phyloP scores from a whole-genome alignment of 2,329 filamentous ascomycete species.

The Phialophora expanda region DNA sequence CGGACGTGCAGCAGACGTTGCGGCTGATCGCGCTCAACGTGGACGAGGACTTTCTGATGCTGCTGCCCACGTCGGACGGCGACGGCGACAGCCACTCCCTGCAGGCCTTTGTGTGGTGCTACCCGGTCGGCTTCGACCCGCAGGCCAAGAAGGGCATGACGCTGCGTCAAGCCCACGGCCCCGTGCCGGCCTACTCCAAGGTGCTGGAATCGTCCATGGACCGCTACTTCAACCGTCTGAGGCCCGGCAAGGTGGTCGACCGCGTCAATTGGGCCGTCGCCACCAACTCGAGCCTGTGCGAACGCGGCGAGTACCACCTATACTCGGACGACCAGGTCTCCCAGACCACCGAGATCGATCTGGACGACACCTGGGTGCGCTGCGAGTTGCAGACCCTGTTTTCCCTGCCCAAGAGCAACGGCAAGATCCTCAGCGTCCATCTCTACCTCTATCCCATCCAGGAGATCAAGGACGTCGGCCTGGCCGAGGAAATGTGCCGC shows the following conservation, averaged over 20 bases:
- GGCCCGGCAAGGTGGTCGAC: neutral
- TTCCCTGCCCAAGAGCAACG: conserved; percentile 1
- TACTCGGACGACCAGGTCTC: too few relatives aligned
- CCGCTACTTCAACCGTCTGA: conserved; percentile 7
- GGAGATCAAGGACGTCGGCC: neutral
- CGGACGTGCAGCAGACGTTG: too few relatives aligned
- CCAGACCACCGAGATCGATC: too few relatives aligned
- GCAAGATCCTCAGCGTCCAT: conserved; percentile 11
- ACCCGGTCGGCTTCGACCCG: conserved; percentile 29
- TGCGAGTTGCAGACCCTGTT: conserved; percentile 11
- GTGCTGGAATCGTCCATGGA: conserved; percentile 20
- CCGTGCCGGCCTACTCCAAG: conserved; percentile 11
- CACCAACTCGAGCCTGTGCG: too few relatives aligned
- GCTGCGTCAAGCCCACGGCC: conserved; percentile 42
- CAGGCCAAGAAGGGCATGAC: conserved; percentile 27
- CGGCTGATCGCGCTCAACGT: too few relatives aligned
- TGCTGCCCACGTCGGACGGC: neutral
- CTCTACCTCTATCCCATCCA: conserved; percentile 6
- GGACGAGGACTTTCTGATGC: too few relatives aligned
- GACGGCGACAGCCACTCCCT: conserved; percentile 23
- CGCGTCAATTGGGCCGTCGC: too few relatives aligned
- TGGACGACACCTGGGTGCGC: conserved; percentile 5
- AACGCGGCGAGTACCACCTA: too few relatives aligned
- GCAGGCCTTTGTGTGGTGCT: conserved; percentile 30
- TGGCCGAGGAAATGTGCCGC: conserved; percentile 13